These are phyloP conservation scores for Cicer cuneatum DNA, from an alignment of 306 rosid species.

Conservation along the genomic window DNA sequence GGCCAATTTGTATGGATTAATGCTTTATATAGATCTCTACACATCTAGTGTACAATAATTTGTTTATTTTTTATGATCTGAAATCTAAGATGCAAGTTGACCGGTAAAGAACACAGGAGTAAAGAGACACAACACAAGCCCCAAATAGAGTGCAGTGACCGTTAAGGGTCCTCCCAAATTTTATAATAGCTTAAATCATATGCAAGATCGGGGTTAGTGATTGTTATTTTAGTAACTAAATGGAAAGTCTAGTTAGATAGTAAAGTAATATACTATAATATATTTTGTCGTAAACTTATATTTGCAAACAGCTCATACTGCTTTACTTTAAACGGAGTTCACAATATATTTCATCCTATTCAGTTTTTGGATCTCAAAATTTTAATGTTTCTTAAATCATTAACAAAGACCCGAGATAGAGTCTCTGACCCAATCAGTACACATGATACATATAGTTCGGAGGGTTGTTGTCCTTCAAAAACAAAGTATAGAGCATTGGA, in stretches of 20 bases:
- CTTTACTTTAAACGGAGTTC: no score
- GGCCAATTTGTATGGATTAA: no score
- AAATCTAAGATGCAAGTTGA: conserved; percentile 15
- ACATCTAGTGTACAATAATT: neutral
- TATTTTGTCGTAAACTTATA: neutral
- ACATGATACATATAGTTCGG: no score
- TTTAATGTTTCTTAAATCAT: no score
- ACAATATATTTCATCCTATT: no score
- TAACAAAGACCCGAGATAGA: no score
- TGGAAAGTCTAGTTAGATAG: neutral
- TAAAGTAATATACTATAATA: neutral
- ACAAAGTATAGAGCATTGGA: no score
- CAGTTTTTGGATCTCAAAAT: no score
- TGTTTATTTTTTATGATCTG: neutral
- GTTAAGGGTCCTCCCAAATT: conserved; percentile 45
- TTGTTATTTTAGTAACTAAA: neutral
- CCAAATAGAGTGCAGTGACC: conserved; percentile 51
- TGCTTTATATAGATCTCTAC: no score
- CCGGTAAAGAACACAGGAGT: neutral
- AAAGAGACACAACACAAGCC: neutral
- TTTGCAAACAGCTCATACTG: conserved; percentile 1
- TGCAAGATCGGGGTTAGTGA: conserved; percentile 6
- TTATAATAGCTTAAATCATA: conserved; percentile 40
- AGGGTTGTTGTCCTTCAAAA: no score
- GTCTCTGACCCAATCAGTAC: no score